Evolutionary conservation across 208 protist species (phyloP), one percentile per base, ranked within the genome.

Genomic region (Leishmania lainsoni): DNA sequence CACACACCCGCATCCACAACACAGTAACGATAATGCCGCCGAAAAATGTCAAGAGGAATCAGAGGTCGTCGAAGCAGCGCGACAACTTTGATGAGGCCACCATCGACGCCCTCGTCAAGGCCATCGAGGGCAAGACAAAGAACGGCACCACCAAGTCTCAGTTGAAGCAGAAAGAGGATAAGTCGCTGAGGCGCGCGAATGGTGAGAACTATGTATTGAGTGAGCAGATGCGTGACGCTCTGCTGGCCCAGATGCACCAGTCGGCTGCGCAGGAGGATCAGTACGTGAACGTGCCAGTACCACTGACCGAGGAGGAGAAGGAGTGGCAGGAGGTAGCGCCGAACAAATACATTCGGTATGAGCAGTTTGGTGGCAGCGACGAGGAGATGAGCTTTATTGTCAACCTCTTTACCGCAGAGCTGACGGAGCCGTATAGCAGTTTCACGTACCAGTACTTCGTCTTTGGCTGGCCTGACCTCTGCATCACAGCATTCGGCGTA

Each of bases 391-490:
- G 92, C 74, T 92, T 88, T 49, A 98, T 99, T 54, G 98, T 99
- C 56, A 75, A 88, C 16, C 84, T 99, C 20, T 99, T 99, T 76
- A 95, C 93, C 51, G 81, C 92, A 66, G 98, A 99, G 81, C 94
- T 99, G 12, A 98, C 95, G 32, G 99, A 99, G 90, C 99, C 99
- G 17, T 99, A 99, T 89, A 99, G 96, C 79, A 98, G 99, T 76
- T 99, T 99, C 86, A 99, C 99, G 0, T 99, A 99, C 89, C 90
- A 99, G 80, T 99, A 99, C 88, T 99, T 99, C 87, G 91, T 99
- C 83, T 94, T 98, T 87, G 94, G 95, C 65, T 99, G 98, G 98
- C 98, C 99, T 26, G 86, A 99, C 35, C 90, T 99, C 9, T 98
- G 94, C 77, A 90, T 99, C 26, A 87, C 99, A 45, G 97, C 94